Conservation (phyloP, 495 filamentous ascomycete genomes). For the Daldinia decipiens region DNA sequence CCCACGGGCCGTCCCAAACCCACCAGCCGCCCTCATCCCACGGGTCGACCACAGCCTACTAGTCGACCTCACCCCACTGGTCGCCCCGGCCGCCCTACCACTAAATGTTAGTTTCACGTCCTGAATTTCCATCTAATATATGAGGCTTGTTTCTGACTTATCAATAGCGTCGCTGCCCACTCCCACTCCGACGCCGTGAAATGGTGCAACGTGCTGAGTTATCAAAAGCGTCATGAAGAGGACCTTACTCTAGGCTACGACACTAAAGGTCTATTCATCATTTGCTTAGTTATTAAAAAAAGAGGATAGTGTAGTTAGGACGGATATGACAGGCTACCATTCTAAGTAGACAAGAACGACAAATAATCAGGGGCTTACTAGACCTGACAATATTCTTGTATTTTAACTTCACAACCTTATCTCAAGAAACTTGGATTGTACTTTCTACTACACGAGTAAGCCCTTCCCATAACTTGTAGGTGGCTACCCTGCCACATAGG, state of each 20-base stretch:
- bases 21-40: slow-evolving; percentile 8
- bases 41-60: not conserved
- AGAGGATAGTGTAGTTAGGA: not conserved
- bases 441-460: not conserved
- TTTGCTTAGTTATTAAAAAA: not conserved
- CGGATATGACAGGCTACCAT: not conserved
- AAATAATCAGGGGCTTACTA: slow-evolving; percentile 2
- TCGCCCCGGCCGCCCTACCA: slow-evolving; percentile 6
- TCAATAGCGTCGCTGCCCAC: slow-evolving; percentile 14
- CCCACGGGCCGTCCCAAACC: slow-evolving; percentile 5
- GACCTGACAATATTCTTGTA: slow-evolving; percentile 24
- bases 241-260: not conserved
- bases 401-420: slow-evolving; percentile 11
- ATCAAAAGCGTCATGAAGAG: not conserved
- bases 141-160: slow-evolving; percentile 1
- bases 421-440: not conserved
- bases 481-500: not conserved
- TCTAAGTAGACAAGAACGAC: slow-evolving; percentile 7
- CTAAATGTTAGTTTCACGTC: slow-evolving; percentile 12
- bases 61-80: slow-evolving; percentile 9
- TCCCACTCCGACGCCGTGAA: slow-evolving; percentile 11
- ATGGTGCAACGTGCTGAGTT: not conserved
- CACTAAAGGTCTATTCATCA: not conserved
- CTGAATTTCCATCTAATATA: not conserved
- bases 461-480: not conserved